Evolutionary conservation across 768 basidiomycete species (phyloP).

Genomic region (Boletellus ananas): DNA sequence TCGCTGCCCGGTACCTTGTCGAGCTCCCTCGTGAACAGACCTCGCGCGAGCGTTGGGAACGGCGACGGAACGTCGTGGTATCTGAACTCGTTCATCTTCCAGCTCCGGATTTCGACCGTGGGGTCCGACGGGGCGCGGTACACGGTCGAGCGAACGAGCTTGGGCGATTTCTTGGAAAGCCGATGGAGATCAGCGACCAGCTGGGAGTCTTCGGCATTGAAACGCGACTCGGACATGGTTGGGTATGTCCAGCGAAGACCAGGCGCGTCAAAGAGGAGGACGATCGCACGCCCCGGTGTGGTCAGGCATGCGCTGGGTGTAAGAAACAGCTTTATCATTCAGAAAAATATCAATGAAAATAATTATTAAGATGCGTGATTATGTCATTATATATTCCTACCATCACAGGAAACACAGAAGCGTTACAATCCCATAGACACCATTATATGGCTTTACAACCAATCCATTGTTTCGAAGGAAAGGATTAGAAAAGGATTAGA

Average conservation of each 20-base stretch:
- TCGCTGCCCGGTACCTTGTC: slow-evolving; percentile 28
- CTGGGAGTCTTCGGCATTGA: slow-evolving; percentile 47
- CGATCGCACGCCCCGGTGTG: neutral
- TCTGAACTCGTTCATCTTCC: slow-evolving; percentile 98
- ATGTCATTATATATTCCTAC: too few species aligned
- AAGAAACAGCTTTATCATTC: too few species aligned
- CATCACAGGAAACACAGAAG: too few species aligned
- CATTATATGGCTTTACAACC: too few species aligned
- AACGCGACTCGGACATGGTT: slow-evolving; percentile 21
- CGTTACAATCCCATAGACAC: too few species aligned
- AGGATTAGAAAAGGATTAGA: too few species aligned
- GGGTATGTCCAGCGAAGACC: slow-evolving; percentile 1
- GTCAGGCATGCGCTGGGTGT: slow-evolving; percentile 8
- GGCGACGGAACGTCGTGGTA: slow-evolving; percentile 87
- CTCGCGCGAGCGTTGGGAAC: slow-evolving; percentile 93
- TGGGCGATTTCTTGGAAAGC: slow-evolving; percentile 53
- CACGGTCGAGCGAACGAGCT: slow-evolving; percentile 57
- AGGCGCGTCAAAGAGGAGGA: slow-evolving; percentile 4
- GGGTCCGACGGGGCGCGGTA: slow-evolving; percentile 59
- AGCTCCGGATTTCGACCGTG: slow-evolving; percentile 61
- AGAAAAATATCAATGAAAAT: too few species aligned
- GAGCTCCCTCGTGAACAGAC: slow-evolving; percentile 71
- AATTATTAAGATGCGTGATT: too few species aligned
- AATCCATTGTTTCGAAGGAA: too few species aligned
- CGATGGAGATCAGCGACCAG: slow-evolving; percentile 53